These are phyloP conservation scores for Phytophthora melonis DNA, from an alignment of 352 stramenopile species.

Conservation along the genomic window DNA sequence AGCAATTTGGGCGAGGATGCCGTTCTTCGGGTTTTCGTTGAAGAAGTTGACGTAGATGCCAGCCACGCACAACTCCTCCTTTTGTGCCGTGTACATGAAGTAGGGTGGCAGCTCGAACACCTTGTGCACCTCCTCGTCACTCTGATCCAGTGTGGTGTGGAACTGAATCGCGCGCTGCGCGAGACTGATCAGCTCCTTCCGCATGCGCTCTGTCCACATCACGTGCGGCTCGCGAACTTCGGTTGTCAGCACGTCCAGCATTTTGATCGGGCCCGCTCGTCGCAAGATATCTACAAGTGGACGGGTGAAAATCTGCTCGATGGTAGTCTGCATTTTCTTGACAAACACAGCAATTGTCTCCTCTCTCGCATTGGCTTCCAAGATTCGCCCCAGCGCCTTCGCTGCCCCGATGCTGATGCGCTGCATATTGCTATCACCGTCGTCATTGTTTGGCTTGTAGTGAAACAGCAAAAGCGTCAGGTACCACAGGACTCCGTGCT, in stretches of 20 bases:
- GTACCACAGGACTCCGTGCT: constrained; percentile 88
- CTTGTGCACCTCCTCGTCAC: constrained; percentile 64
- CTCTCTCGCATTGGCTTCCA: constrained; percentile 74
- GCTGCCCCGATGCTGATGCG: constrained; percentile 77
- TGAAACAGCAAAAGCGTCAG: constrained; percentile 84
- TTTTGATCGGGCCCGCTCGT: constrained; percentile 64
- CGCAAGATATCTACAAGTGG: constrained; percentile 81
- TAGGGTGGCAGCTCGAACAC: constrained; percentile 78
- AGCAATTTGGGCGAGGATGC: constrained; percentile 79
- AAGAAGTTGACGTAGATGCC: constrained; percentile 92
- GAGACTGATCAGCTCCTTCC: constrained; percentile 75
- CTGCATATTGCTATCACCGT: constrained; percentile 55
- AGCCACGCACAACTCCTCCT: constrained; percentile 85
- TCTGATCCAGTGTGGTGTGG: constrained; percentile 66
- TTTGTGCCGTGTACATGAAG: constrained; percentile 87
- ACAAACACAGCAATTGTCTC: constrained; percentile 82
- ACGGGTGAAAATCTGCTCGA: constrained; percentile 84
- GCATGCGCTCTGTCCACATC: constrained; percentile 90
- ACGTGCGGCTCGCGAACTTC: constrained; percentile 85
- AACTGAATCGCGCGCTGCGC: constrained; percentile 78
- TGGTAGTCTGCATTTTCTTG: constrained; percentile 85
- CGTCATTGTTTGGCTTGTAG: constrained; percentile 48
- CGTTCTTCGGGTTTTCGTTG: constrained; percentile 85
- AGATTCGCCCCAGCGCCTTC: constrained; percentile 75
- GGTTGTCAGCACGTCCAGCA: constrained; percentile 75